Evolutionary conservation across 129 eudicot genomes (phyloP), one percentile per base, ranked within the genome.

Genomic region (Helianthus tuberosus): DNA sequence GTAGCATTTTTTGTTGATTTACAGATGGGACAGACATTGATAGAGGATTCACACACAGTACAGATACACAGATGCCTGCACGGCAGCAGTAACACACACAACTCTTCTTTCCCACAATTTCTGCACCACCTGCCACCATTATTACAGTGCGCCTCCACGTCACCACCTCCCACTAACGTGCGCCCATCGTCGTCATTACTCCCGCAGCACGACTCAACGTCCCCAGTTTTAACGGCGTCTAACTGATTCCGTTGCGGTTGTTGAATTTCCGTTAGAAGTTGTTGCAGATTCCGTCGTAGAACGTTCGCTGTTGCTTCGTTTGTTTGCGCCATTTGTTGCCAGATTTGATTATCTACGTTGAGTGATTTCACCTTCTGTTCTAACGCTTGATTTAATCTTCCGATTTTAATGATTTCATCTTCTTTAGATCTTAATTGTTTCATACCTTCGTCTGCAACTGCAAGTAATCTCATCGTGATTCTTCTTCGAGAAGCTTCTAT

Each of bases 41-140:
- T 72, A 16, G 84, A 69, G 38, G 96, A 82, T 8, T 86, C 89
- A 62, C 98, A 92, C 3, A 41, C 80, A 17, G 87, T 77, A 63
- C 98, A 92, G 49, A 92, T 80, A 52, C 98, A 92, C 38, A 92
- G 88, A 80, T 92, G 98, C 68, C 98, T 83, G 87, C 98, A 92
- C 64, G 96, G 96, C 17, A 92, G 77, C 71, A 92, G 76, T 77
- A 92, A 67, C 13, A 92, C 98, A 74, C 93, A 55, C 47, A 88
- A 69, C 80, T 89, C 98, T 66, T n/a, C 81, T 64, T 77, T 84
- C 66, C 98, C 94, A 79, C 98, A 92, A 10, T 77, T 85, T 53
- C 83, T 89, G 88, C 98, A 92, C 80, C 66, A 20, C 29, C 20
- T 36, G 36, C 68, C 50, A 14, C 76, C 50, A 17, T 72, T 70